Base-by-base conservation (phyloP, 306 rosid species). In the Cucumis sativus region DNA sequence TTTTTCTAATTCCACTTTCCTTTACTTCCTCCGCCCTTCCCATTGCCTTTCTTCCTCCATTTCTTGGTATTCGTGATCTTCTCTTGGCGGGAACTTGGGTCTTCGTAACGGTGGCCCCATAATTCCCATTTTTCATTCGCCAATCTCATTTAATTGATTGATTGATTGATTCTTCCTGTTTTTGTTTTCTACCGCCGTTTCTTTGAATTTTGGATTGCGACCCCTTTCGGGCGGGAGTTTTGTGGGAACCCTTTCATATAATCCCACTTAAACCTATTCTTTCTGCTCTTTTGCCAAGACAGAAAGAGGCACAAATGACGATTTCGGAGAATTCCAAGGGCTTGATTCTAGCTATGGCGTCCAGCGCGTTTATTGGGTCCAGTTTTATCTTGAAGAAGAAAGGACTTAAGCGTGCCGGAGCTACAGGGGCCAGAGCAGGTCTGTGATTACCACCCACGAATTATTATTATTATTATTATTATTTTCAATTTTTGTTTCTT, bases 351-450 rank as follows among this genome's bases (percentile, higher is more conserved):
- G 98, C 97, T 0, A 69, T 94, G 87, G 85, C 84, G 18, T 94
- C 98, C 6, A 94, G 97, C 74, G 96, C 81, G 57, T 94, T 94
- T 88, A 89, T 90, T 2, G 98, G 98, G 8, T 61, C 95, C 1
- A 94, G 98, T 79, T 94, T 94, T 80, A 94, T 94, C 84, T 80
- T 94, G 87, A 94, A 94, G 93, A 94, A 92, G 90, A 94, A 90
- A 45, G 98, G 98, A 45, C 98, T 94, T 69, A 90, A 94, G 82
- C 89, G 85, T 43, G 96, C 98, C 59, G 96, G 86, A 59, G 83
- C 91, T 8, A 78, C 78, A 40, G 98, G 98, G 40, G 85, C 86
- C 65, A 90, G 96, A 18, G 98, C 98, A 84, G 98, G 98, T 89
- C 70, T 15, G 77, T 70, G n/a, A 58, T 13, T 10, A 18, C 1